Evolutionary conservation across 176 grass and related monocot genomes (phyloP), one percentile per base, ranked within the genome.

Genomic region (Raddia distichophylla): DNA sequence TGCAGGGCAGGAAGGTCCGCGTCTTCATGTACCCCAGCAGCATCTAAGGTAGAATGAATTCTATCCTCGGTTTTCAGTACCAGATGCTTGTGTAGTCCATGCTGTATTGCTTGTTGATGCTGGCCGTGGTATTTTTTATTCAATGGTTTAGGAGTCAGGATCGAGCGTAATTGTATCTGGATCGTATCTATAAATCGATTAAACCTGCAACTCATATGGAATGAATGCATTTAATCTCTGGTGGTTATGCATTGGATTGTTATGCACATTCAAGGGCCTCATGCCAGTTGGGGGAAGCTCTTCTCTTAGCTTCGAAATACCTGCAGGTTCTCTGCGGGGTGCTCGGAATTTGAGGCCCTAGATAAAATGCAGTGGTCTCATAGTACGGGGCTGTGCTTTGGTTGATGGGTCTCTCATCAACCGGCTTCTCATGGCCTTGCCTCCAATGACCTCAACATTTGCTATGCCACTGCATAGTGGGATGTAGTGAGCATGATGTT

Each of bases 311-410:
- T 92, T 91, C 58, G 84, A 91, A 85, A 80, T 87, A 92, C 85
- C 90, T 13, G 90, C 90, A 95, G 93, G 93, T 95, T 95, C 90
- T 92, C 93, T 95, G 93, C 18, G 81, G 93, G 90, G 88, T 95
- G 82, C 90, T 86, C 74, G 77, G 76, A 67, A 46, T 13, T 88
- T 92, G 80, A 80, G 81, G 74, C 90, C 74, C 90, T 63, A 95
- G 61, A 94, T 37, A 50, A 55, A 92, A 82, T 65, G 42, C 35
- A 35, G 63, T 73, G 87, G 90, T 90, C 66, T 92, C 90, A 95
- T 92, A 95, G 93, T 95, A 95, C 93, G 32, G 77, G 87, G 82
- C 82, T 90, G 80, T 86, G 50, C 84, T 65, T 78, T 81, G 87
- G 61, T 80, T 37, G 51, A 64, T 84, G 73, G 65, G 80, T 82